Conservation (phyloP, 495 filamentous ascomycete species). For the Lepidopterella palustris region DNA sequence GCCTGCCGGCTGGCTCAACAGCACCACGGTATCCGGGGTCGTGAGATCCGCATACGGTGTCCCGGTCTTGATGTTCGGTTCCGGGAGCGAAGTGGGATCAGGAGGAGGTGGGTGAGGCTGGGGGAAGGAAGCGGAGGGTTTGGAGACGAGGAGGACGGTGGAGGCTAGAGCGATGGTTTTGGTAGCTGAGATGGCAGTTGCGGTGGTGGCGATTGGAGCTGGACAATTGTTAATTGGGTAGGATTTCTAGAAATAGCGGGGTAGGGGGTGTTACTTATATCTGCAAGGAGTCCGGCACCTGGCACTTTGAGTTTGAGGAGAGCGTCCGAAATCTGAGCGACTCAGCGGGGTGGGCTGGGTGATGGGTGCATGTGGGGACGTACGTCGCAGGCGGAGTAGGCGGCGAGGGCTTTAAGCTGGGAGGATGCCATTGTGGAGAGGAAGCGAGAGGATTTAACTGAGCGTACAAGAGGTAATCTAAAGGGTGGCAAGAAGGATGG, state of each 20-base stretch:
- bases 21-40: conserved; percentile 46
- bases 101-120: conserved; percentile 23
- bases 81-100: conserved; percentile 35
- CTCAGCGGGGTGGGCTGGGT: neutral
- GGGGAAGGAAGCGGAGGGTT: conserved; percentile 30
- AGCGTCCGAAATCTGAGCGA: conserved; percentile 33
- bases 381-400: conserved; percentile 58
- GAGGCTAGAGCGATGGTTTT: conserved; percentile 53
- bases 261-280: conserved; percentile 44
- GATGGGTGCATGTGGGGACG: neutral
- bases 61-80: conserved; percentile 38
- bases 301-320: conserved; percentile 35
- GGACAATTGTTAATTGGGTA: conserved; percentile 5
- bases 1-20: conserved; percentile 52
- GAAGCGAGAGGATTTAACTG: neutral
- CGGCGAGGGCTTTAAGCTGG: conserved; percentile 11
- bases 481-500: neutral
- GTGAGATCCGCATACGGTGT: conserved; percentile 58
- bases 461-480: neutral
- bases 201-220: conserved; percentile 14
- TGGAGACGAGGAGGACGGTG: conserved; percentile 58
- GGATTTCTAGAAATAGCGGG: neutral
- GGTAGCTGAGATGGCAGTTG: conserved; percentile 22
- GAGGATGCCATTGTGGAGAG: conserved; percentile 4
- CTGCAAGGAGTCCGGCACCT: conserved; percentile 48